Conservation (phyloP, 192 early-diverging fungal species). For the Dimargaris verticillata region DNA sequence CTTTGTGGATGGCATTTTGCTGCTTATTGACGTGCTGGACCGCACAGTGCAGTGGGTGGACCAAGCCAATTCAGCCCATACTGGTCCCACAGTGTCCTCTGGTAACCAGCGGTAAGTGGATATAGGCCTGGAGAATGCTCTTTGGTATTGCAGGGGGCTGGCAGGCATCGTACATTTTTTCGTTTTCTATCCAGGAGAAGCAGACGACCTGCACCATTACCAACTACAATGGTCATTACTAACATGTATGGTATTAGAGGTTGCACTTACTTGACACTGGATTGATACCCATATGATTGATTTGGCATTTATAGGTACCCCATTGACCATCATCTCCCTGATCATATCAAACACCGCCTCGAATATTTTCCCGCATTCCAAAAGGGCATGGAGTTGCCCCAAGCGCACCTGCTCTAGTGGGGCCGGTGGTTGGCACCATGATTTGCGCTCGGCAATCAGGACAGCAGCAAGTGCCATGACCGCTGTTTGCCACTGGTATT, state of each 20-base stretch:
- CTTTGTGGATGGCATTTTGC: constrained; percentile 8
- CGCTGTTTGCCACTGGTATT: no score
- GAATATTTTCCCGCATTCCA: constrained; percentile 9
- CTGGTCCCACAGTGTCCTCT: not conserved
- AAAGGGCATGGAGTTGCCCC: not conserved
- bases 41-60: constrained; percentile 11
- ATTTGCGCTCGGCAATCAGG: no score
- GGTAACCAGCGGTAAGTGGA: not conserved
- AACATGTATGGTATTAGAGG: not conserved
- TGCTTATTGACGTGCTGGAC: constrained; percentile 8
- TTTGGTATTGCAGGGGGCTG: not conserved
- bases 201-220: not conserved
- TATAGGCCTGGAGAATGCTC: not conserved
- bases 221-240: not conserved
- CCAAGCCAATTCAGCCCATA: not conserved
- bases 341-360: constrained; percentile 4
- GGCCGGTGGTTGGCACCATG: not conserved
- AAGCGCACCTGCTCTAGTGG: not conserved
- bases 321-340: constrained; percentile 7
- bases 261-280: not conserved
- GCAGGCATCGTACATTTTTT: not conserved
- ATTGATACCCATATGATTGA: not conserved
- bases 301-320: not conserved
- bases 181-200: not conserved
- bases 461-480: no score